phyloP scores from a whole-genome alignment of 805 yeast species.

The Lipomyces lipofer region DNA sequence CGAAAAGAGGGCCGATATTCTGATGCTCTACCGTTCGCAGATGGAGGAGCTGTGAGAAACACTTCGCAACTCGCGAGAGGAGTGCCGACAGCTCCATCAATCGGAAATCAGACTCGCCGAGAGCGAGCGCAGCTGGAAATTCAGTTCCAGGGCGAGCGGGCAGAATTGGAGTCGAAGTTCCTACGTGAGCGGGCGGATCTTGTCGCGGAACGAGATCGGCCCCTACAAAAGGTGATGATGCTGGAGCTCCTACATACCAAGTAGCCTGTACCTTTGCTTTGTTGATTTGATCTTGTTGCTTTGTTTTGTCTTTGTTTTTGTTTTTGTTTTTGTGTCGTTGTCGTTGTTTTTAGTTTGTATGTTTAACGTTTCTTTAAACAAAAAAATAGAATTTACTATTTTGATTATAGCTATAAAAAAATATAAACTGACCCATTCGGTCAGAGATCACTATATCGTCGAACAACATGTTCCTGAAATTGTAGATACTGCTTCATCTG shows the following conservation, averaged over 20 bases:
- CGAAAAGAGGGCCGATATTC: background rate
- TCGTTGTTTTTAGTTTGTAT: too few relatives aligned
- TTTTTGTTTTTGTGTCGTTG: too few relatives aligned
- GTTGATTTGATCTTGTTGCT: too few relatives aligned
- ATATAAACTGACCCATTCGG: background rate
- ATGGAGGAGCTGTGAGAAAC: background rate
- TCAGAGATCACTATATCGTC: background rate
- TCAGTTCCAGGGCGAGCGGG: background rate
- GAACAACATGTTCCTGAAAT: background rate
- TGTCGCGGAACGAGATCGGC: background rate
- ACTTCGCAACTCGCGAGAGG: background rate
- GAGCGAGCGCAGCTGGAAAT: background rate
- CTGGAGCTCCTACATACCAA: background rate
- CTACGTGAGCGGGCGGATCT: background rate
- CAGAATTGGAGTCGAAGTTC: background rate
- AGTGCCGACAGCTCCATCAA: background rate
- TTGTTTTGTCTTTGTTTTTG: too few relatives aligned
- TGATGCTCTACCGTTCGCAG: background rate
- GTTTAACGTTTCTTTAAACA: too few relatives aligned
- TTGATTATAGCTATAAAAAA: too few relatives aligned
- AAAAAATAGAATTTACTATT: too few relatives aligned
- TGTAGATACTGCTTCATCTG: background rate
- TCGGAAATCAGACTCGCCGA: background rate
- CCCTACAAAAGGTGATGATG: background rate
- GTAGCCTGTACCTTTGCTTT: too few relatives aligned